A percentile compares a stretch with the other conserved stretches of the same genome.
These are phyloP conservation scores for Blastobotrys buckinghamii DNA, from an alignment of 1,139 yeast species.

Conservation along the genomic window DNA sequence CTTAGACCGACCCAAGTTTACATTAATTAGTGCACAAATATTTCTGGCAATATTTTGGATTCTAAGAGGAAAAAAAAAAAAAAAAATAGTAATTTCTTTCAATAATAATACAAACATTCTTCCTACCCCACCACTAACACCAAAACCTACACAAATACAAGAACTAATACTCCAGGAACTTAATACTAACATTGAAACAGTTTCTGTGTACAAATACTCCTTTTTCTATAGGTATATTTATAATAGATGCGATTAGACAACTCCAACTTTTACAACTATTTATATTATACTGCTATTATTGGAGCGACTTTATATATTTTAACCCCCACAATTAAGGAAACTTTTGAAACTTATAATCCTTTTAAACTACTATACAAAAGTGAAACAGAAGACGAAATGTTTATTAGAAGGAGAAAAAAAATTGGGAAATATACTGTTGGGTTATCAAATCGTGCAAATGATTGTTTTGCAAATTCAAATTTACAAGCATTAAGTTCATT, in stretches of 20 bases:
- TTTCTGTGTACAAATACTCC: too few relatives aligned
- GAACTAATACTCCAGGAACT: too few relatives aligned
- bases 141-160: too few relatives aligned
- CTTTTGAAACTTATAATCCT: neutral
- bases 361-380: neutral
- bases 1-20: too few relatives aligned
- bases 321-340: neutral
- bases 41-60: neutral
- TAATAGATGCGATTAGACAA: too few relatives aligned
- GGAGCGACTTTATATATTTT: neutral
- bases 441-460: constrained; percentile 71
- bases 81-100: neutral
- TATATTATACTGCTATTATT: neutral
- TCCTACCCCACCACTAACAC: too few relatives aligned
- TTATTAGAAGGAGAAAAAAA: constrained; percentile 19
- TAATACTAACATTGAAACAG: too few relatives aligned
- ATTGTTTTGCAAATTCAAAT: constrained; percentile 91
- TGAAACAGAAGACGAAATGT: constrained; percentile 8
- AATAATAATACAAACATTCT: too few relatives aligned
- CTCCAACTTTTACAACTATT: neutral
- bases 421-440: constrained; percentile 60
- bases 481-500: constrained; percentile 77
- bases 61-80: neutral
- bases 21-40: too few relatives aligned
- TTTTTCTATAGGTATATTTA: too few relatives aligned